Evolutionary conservation across 176 grass and related monocot species (phyloP), one percentile per base, ranked within the genome.

Genomic region (Triticum aestivum): DNA sequence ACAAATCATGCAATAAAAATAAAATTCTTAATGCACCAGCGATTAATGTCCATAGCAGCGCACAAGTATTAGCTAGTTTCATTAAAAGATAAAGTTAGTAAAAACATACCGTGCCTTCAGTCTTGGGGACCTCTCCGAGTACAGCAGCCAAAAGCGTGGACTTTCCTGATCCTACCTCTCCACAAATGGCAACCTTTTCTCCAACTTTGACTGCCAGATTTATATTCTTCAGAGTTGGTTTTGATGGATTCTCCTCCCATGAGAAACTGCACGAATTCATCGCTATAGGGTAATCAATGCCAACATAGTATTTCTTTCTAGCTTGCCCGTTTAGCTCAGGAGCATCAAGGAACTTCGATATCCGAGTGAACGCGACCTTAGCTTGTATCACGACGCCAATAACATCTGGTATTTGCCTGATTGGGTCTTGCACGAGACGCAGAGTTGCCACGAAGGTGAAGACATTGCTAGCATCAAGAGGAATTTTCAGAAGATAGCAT

Each of bases 161-260:
- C 68, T 99, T 99, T 58, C 97, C 97, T 1, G 94, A 96, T 30
- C 97, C 97, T 83, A 99, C 97, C 88, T 99, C 97, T 12, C 94
- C 97, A 75, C 97, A 99, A 38, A 99, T 91, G 62, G 97, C 94
- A 76, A 99, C 89, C 65, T 96, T 99, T 45, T 96, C 79, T 77
- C 94, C 89, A 69, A 34, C 7, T 86, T 90, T 94, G 23, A 94
- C 82, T 21, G 75, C 89, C 66, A 99, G 85, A 89, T 91, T 91
- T 79, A 99, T 82, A 72, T 92, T 90, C 72, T 65, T 94, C 58
- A 99, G 86, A 85, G 87, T 91, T 68, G 84, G 80, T 85, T 86
- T 96, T 33, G 71, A 71, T 15, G 33, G 77, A 80, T 91, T 92
- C 83, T 90, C 92, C 35, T 99, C 92, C 94, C 97, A 99, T 29